Evolutionary conservation across 2,329 filamentous ascomycete genomes (phyloP).

Genomic region (Annulohypoxylon truncatum): DNA sequence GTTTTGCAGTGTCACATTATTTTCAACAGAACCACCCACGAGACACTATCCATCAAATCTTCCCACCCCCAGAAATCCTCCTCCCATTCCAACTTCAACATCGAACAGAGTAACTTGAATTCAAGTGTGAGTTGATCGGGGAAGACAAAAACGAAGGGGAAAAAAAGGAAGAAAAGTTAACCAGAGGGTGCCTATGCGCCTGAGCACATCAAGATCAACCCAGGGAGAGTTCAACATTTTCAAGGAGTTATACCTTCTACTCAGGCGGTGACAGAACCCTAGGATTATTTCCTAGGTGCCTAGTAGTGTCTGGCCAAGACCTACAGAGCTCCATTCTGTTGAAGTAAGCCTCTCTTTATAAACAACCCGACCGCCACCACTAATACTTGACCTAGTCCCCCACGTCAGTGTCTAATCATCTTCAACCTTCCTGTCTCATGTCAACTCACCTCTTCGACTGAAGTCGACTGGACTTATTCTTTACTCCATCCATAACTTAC

Average conservation of each 20-base stretch:
- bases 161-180: no score
- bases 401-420: background rate
- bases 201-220: background rate
- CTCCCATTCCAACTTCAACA: background rate
- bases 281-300: background rate
- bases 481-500: background rate
- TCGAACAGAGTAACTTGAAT: background rate
- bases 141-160: no score
- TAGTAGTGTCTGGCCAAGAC: background rate
- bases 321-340: background rate
- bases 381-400: background rate
- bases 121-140: no score
- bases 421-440: background rate
- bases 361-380: background rate
- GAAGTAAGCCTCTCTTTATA: background rate
- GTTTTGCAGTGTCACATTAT: background rate
- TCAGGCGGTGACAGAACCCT: no score
- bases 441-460: background rate
- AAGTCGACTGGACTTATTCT: background rate
- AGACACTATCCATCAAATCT: background rate
- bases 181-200: background rate
- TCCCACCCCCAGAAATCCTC: background rate
- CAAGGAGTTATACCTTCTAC: background rate
- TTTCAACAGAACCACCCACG: background rate
- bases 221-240: background rate